phyloP scores from a whole-genome alignment of 1,139 yeast genomes.

The Taphrina populina region DNA sequence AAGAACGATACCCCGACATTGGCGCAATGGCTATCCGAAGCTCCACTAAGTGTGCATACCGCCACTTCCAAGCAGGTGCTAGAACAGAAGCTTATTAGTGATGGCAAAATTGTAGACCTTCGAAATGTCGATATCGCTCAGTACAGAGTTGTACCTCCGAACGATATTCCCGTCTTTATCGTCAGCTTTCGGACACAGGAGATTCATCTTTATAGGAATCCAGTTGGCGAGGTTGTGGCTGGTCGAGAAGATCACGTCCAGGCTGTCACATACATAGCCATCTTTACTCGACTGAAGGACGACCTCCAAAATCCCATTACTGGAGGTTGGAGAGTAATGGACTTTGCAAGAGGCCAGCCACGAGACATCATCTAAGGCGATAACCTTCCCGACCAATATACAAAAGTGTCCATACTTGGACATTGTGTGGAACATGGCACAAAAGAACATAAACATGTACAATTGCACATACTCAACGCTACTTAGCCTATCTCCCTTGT shows the following conservation, averaged over 20 bases:
- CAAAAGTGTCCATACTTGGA: too few species aligned
- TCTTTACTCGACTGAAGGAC: conserved; percentile 87
- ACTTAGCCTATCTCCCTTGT: too few species aligned
- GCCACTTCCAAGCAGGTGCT: conserved; percentile 90
- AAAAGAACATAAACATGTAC: too few species aligned
- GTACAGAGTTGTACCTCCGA: conserved; percentile 84
- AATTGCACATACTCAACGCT: too few species aligned
- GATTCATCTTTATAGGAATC: conserved; percentile 82
- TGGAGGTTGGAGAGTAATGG: conserved; percentile 96
- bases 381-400: too few species aligned
- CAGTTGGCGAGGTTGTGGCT: conserved; percentile 92
- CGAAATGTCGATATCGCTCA: conserved; percentile 93
- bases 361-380: conserved; percentile 23
- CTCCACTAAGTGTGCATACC: conserved; percentile 91
- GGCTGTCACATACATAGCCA: conserved; percentile 93
- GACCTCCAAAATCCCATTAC: conserved; percentile 86
- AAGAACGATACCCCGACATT: conserved; percentile 83
- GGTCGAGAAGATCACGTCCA: conserved; percentile 94
- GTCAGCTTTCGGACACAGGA: conserved; percentile 97
- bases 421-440: too few species aligned
- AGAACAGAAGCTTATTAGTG: conserved; percentile 89
- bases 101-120: conserved; percentile 86
- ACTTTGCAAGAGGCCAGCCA: conserved; percentile 66
- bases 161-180: conserved; percentile 88
- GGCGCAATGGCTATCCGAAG: conserved; percentile 92